Percentiles rank a stretch among this genome's conserved stretches.
phyloP scores from a whole-genome alignment of 2,329 filamentous ascomycete species.

The Cytospora piceicola region DNA sequence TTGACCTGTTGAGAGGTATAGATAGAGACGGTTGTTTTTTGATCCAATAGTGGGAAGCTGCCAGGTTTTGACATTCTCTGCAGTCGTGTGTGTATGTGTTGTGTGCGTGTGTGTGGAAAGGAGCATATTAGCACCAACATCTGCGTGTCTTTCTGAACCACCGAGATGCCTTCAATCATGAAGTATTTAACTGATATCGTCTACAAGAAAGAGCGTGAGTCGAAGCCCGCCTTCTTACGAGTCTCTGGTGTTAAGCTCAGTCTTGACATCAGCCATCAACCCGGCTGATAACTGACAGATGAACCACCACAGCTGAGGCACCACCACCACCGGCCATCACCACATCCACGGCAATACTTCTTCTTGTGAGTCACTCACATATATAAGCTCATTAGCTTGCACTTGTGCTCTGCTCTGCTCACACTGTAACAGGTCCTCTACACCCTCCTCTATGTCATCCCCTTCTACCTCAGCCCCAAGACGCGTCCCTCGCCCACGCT shows the following conservation, averaged over 20 bases:
- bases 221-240: too few relatives aligned
- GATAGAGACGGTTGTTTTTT: neutral
- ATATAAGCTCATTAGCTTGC: neutral
- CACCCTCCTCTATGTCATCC: conserved; percentile 86
- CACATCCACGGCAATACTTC: conserved; percentile 41
- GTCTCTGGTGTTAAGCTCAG: neutral
- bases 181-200: conserved; percentile 24
- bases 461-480: conserved; percentile 81
- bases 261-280: neutral
- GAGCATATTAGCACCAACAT: neutral
- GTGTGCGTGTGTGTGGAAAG: neutral
- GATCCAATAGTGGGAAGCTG: neutral
- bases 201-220: conserved; percentile 27
- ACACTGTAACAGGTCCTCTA: conserved; percentile 66
- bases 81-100: neutral
- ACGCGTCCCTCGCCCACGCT: conserved; percentile 80
- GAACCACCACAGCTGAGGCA: conserved; percentile 35
- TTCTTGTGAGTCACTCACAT: conserved; percentile 40
- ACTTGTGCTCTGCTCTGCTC: conserved; percentile 3
- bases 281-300: neutral
- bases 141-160: neutral
- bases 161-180: conserved; percentile 28
- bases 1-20: neutral
- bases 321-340: conserved; percentile 45
- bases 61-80: neutral